Evolutionary conservation across 2,329 filamentous ascomycete species (phyloP).

Genomic region (Claviceps sp.): DNA sequence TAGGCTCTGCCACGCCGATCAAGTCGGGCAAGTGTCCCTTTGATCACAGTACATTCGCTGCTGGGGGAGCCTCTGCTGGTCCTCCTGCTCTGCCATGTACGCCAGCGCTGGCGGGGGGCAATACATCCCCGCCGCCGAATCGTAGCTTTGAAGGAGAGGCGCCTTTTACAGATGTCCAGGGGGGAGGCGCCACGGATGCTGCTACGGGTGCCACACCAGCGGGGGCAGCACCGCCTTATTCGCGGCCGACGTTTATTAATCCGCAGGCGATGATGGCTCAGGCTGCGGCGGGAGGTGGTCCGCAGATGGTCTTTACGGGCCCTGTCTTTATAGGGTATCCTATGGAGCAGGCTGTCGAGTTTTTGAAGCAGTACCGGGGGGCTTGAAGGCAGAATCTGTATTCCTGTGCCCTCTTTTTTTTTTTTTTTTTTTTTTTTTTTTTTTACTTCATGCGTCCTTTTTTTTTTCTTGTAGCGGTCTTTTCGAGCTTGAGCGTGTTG

Average conservation of each 20-base stretch:
- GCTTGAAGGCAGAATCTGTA: conserved; percentile 9
- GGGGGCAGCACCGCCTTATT: conserved; percentile 6
- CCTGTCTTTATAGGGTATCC: conserved; percentile 91
- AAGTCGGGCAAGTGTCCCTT: conserved; percentile 43
- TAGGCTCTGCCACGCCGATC: too few species aligned
- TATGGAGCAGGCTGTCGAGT: conserved; percentile 63
- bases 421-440: not conserved
- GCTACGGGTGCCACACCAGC: not conserved
- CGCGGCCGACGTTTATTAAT: conserved; percentile 41
- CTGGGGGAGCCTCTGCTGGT: conserved; percentile 20
- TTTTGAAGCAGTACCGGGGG: conserved; percentile 49
- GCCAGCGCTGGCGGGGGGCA: conserved; percentile 7
- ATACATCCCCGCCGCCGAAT: conserved; percentile 6
- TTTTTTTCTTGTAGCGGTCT: not conserved
- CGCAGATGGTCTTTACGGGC: conserved; percentile 79
- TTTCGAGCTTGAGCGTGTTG: conserved; percentile 1
- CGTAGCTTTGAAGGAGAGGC: conserved; percentile 7
- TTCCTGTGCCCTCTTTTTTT: not conserved
- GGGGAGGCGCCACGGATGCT: conserved; percentile 4
- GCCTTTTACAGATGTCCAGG: conserved; percentile 9
- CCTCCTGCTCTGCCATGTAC: conserved; percentile 4
- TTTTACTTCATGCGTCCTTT: not conserved
- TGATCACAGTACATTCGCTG: conserved; percentile 32
- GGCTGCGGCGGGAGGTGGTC: conserved; percentile 19
- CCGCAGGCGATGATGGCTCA: conserved; percentile 23